Evolutionary conservation across 164 flowering plant species (phyloP).

Genomic region (Magnolia officinalis): DNA sequence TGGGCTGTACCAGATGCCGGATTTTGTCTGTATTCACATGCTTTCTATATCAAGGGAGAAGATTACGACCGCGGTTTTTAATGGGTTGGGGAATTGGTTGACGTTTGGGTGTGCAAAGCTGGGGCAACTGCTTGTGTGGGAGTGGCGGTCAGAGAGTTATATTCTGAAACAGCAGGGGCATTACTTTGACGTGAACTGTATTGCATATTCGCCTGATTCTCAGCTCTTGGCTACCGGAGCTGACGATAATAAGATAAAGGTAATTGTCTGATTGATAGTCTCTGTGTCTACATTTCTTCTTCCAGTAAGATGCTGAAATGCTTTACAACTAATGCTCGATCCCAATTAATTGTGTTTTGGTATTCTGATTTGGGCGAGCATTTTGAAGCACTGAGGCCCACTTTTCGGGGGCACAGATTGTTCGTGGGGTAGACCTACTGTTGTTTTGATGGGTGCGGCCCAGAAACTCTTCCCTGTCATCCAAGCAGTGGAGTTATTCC

Average conservation of each 20-base stretch:
- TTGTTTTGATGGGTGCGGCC: not conserved
- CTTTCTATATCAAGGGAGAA: constrained; percentile 91
- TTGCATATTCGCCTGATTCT: constrained; percentile 93
- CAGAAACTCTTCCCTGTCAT: not conserved
- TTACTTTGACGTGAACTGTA: constrained; percentile 92
- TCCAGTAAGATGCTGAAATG: not conserved
- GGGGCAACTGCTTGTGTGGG: constrained; percentile 99
- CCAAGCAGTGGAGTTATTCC: too few species aligned
- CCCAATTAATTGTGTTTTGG: not conserved
- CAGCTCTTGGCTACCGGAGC: constrained; percentile 97
- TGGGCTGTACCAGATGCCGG: constrained; percentile 96
- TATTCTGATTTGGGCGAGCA: not conserved
- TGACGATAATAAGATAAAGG: constrained; percentile 98
- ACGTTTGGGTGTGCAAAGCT: constrained; percentile 91
- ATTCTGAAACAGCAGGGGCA: constrained; percentile 96
- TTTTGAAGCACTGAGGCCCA: not conserved
- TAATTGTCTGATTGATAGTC: constrained; percentile 11
- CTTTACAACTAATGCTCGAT: not conserved
- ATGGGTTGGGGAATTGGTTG: constrained; percentile 90
- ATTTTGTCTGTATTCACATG: constrained; percentile 80
- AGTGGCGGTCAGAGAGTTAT: constrained; percentile 93
- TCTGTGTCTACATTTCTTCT: not conserved
- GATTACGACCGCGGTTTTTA: constrained; percentile 87
- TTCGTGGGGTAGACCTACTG: not conserved
- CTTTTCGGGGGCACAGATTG: not conserved